Evolutionary conservation across 176 grass and related monocot species (phyloP), one percentile per base, ranked within the genome.

Genomic region (Musa acuminata): DNA sequence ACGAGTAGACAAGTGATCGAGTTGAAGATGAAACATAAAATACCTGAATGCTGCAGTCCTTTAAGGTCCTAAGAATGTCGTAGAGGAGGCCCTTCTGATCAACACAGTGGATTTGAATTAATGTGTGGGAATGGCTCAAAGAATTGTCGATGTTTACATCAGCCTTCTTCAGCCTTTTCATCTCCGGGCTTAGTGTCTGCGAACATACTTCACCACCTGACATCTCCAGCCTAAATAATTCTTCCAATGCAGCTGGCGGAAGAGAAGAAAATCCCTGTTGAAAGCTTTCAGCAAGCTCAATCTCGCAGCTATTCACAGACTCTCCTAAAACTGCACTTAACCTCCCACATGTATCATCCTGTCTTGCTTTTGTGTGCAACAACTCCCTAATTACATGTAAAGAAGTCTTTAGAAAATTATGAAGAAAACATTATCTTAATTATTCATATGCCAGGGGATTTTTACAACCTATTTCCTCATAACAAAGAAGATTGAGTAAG

Each of bases 31-130:
- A 27, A 19, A 52, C 23, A 29, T 3, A 8, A 1, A 54, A 53
- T 54, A 97, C 95, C 95, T 94, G 88, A 63, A 91, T 99, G 48
- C 65, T 94, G 84, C 95, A 94, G 79, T 99, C 95, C 79, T 99
- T 99, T 43, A 90, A 77, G 62, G 90, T 99, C 82, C 95, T 91
- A 79, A 91, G 49, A 80, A 99, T 99, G 83, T 99, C 95, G 84
- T 99, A 94, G 72, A 91, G 57, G 11, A 99, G 91, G 2, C 95
- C 95, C 80, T 99, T 99, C 77, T 99, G 95, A 75, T 91, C 73
- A 19, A 85, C 84, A 71, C 90, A 99, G 74, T 89, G 86, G 69
- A 94, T 89, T 69, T 94, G 90, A 60, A 99, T 69, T 9, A 99
- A 81, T 24, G 95, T 91, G 82, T 99, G 91, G 0, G 82, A 84